Conservation (phyloP, 2,329 filamentous ascomycete genomes). For the Sarocladium strictum region DNA sequence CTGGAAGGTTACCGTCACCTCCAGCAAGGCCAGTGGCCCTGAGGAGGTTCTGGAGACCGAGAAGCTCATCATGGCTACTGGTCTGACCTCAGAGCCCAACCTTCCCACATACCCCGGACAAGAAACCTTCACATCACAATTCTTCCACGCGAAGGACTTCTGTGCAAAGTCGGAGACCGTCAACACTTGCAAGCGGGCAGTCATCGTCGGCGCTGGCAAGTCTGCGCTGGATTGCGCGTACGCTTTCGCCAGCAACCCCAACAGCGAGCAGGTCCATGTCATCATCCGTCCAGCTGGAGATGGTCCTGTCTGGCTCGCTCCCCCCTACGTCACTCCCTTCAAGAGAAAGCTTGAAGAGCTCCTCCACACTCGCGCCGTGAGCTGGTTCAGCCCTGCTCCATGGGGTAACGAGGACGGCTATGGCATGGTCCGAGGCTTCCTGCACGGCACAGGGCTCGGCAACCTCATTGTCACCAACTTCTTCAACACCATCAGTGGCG, state of each 20-base stretch:
- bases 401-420: slow-evolving; percentile 54
- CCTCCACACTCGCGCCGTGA: slow-evolving; percentile 44
- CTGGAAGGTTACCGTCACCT: slow-evolving; percentile 16
- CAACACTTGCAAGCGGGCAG: slow-evolving; percentile 25
- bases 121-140: slow-evolving; percentile 27
- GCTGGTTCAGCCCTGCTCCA: slow-evolving; percentile 60
- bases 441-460: slow-evolving; percentile 46
- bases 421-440: slow-evolving; percentile 36
- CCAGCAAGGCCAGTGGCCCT: slow-evolving; percentile 12
- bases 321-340: slow-evolving; percentile 53
- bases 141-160: slow-evolving; percentile 41
- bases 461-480: slow-evolving; percentile 40
- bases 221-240: slow-evolving; percentile 54
- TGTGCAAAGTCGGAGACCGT: slow-evolving; percentile 25
- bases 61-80: slow-evolving; percentile 45
- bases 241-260: slow-evolving; percentile 41
- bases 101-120: slow-evolving; percentile 31
- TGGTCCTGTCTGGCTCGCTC: slow-evolving; percentile 49
- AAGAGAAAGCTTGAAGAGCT: slow-evolving; percentile 57
- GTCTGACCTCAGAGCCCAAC: slow-evolving; percentile 38
- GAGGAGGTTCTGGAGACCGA: slow-evolving; percentile 15
- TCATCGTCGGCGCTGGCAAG: slow-evolving; percentile 51
- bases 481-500: slow-evolving; percentile 41
- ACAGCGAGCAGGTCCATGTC: slow-evolving; percentile 37
- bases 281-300: slow-evolving; percentile 43